phyloP scores from a whole-genome alignment of 805 yeast species.

The Wickerhamomyces tratensis region DNA sequence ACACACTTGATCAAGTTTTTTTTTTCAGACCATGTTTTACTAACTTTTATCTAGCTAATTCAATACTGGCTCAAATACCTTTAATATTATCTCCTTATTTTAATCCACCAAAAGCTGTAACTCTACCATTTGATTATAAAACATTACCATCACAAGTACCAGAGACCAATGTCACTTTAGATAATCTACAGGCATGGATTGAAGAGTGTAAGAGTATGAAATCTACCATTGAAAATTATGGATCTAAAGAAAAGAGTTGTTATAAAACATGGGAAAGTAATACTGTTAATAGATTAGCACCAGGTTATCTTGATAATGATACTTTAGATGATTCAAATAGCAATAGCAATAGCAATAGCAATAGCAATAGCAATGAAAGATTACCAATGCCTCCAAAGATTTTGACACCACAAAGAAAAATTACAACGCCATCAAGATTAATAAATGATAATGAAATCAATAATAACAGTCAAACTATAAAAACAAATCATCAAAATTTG shows the following conservation, averaged over 20 bases:
- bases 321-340: not conserved
- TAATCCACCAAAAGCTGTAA: slow-evolving; percentile 45
- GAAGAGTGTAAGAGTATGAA: slow-evolving; percentile 23
- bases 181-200: slow-evolving; percentile 21
- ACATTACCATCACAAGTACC: slow-evolving; percentile 25
- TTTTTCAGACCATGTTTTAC: too few species aligned
- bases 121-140: slow-evolving; percentile 38
- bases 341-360: not conserved
- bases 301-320: slow-evolving; percentile 28
- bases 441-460: too few species aligned
- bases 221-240: slow-evolving; percentile 15
- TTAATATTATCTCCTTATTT: slow-evolving; percentile 41
- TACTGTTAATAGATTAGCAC: slow-evolving; percentile 24
- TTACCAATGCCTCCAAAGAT: slow-evolving; percentile 1
- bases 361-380: not conserved
- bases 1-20: too few species aligned
- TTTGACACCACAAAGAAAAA: slow-evolving; percentile 11
- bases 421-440: too few species aligned
- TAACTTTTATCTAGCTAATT: slow-evolving; percentile 26
- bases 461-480: too few species aligned
- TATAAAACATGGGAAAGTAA: slow-evolving; percentile 24
- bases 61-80: slow-evolving; percentile 42
- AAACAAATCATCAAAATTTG: not conserved
- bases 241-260: slow-evolving; percentile 13
- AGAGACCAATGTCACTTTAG: slow-evolving; percentile 19